Evolutionary conservation across 768 basidiomycete genomes (phyloP), one percentile per base, ranked within the genome.

Genomic region (Boletus rubropictus): DNA sequence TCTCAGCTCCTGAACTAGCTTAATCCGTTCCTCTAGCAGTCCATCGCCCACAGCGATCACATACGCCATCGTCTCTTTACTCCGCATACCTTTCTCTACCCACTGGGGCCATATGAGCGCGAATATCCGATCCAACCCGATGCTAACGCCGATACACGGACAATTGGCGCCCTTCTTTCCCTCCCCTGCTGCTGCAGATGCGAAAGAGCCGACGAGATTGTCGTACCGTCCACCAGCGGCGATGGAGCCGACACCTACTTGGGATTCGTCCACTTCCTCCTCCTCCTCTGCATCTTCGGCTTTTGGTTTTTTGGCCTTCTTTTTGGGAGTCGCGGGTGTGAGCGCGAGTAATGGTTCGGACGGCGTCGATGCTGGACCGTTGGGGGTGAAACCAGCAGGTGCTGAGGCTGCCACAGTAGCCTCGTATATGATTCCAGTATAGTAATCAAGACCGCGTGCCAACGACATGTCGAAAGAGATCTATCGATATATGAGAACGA

Each of bases 141-240:
- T 86, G 53, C 84, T 88, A 31, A 97, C 81, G 4, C 95, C 94
- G 15, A 97, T 81, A 63, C 95, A 99, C 0, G 95, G 95, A 41
- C 92, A 75, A 1, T 72, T 68, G 9, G 75, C 63, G 2, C 75
- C 73, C 62, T 80, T 81, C 72, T 88, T 90, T 22, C 80, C 78
- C 42, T 83, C 82, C 2, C 81, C 84, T 0, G 89, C 78, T 0
- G 92, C 86, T 0, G 86, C 86, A 0, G 83, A 73, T n/a, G 80
- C 76, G 73, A 99, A 96, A 73, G 92, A 80, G 25, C 89, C 86
- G 1, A 99, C 95, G 20, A 99, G 85, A 44, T 84, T 83, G 71
- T 98, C 96, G 68, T 99, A 99, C 28, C 96, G 78, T 8, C 96
- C 96, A 10, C 96, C 96, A 1, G 89, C 96, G n/a, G 94, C 96